Base-by-base conservation (phyloP, 495 filamentous ascomycete genomes). In the Achaetomiella virescens region DNA sequence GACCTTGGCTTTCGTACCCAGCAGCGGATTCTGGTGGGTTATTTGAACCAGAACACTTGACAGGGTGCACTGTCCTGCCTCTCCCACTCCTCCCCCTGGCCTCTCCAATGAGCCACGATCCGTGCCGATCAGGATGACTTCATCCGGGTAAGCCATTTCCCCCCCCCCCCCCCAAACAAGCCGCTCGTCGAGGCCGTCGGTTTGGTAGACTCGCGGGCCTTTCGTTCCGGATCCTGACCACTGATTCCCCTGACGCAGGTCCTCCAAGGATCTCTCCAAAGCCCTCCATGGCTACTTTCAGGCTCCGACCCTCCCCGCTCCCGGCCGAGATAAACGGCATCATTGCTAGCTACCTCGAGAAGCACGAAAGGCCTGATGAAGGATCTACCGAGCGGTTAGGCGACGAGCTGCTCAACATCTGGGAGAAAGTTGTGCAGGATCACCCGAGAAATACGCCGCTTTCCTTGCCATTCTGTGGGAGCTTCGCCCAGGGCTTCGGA, bases 391-490 rank as follows among this genome's bases (percentile, higher is more conserved):
- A 85, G 43, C 78, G 81, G 27, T 70, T 88, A 49, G 83, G 87
- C 44, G 83, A 87, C 10, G 86, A 89, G 54, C 72, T 90, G 3
- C 70, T 84, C 20, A 68, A 68, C 17, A 67, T 88, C 45, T 85
- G 82, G 66, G 71, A 81, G 50, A 78, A 76, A 61, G 71, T 73
- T 38, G 78, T 89, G 18, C 67, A 70, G 14, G 75, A 76, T 24
- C 68, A 71, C 6, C 72, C 3, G 73, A 77, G 37, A 80, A 77
- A 52, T 78, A 79, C 62, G 81, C 79, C 3, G 64, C 78, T 11
- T 90, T 90, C 66, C 70, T 89, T 38, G 72, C 74, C 35, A 73
- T 83, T 31, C 72, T 90, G 31, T 74, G 78, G 15, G 72, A 73
- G 35, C 72, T 89, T 20, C 78, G 78, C 20, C 85, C 84, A 5